Base-by-base conservation (phyloP, 345 rosid species). In the Reutealis trisperma region DNA sequence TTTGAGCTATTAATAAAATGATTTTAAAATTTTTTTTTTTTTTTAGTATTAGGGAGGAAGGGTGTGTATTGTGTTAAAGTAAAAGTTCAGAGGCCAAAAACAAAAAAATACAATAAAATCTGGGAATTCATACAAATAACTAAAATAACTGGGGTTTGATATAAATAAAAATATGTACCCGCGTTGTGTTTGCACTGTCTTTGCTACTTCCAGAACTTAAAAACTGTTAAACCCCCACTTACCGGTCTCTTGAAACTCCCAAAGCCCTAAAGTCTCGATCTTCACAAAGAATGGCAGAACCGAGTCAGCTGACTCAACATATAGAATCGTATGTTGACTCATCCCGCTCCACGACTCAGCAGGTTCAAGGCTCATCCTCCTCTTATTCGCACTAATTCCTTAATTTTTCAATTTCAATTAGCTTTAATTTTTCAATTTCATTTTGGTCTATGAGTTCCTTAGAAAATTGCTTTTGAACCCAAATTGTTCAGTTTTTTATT, bases 261-360 rank as follows among this genome's bases (percentile, higher is more conserved):
- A 67, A 75, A 83, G 67, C 81, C 81, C 81, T 83, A 77, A 63
- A 49, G 10, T 47, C 55, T 34, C 64, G 0, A n/a, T 16, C 52
- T 55, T 37, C 51, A 34, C 19, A 15, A 37, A 52, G 19, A 75
- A 93, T 91, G 96, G 84, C 88, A 9, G 84, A 85, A 73, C 75
- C 79, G 61, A 86, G 61, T 75, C 85, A 83, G 70, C 81, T 93
- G 78, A 83, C 79, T 80, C 90, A 70, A 67, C 83, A 89, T 84
- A 81, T 93, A 69, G 98, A 90, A 79, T 80, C 90, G 34, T 93
- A 79, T 79, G 89, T 93, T 45, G 92, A 90, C 72, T 68, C 84
- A 2, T 81, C 94, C 73, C 86, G 87, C 67, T 83, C 94, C 72
- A 74, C 86, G 49, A 42, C 79, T 61, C 88, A 87, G 55, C 96